These are phyloP conservation scores for Ophiocordyceps australis DNA, from an alignment of 2,329 filamentous ascomycete genomes.

Conservation along the genomic window DNA sequence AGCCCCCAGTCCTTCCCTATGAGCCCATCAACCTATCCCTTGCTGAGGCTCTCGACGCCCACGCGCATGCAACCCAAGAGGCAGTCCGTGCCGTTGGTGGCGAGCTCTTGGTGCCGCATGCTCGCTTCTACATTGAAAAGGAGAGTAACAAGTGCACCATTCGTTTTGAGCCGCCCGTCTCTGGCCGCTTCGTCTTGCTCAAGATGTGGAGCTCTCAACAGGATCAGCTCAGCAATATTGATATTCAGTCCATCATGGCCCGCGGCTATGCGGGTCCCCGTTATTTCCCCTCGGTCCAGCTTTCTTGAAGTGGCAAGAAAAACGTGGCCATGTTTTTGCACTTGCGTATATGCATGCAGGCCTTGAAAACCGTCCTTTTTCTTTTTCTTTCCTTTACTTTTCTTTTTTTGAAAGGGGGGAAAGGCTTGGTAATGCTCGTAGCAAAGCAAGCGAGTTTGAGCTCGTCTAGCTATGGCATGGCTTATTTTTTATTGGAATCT, in stretches of 20 bases:
- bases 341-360: too few relatives aligned
- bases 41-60: constrained; percentile 22
- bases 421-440: too few relatives aligned
- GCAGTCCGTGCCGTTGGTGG: constrained; percentile 36
- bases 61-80: constrained; percentile 35
- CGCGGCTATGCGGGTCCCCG: constrained; percentile 74
- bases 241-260: constrained; percentile 72
- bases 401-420: too few relatives aligned
- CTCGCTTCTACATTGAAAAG: constrained; percentile 68
- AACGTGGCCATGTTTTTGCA: too few relatives aligned
- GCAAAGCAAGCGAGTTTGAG: too few relatives aligned
- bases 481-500: too few relatives aligned
- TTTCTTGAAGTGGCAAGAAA: too few relatives aligned
- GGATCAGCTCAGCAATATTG: constrained; percentile 53
- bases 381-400: background rate
- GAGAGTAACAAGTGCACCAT: constrained; percentile 75
- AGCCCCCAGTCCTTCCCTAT: too few relatives aligned
- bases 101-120: constrained; percentile 52
- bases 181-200: constrained; percentile 66
- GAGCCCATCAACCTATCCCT: constrained; percentile 9
- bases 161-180: constrained; percentile 66
- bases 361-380: too few relatives aligned
- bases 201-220: constrained; percentile 76
- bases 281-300: constrained; percentile 56
- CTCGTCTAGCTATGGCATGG: too few relatives aligned